A percentile compares a stretch with the other conserved stretches of the same genome.
Evolutionary conservation across 2,329 filamentous ascomycete genomes (phyloP).

Genomic region (Xylaria sp.): DNA sequence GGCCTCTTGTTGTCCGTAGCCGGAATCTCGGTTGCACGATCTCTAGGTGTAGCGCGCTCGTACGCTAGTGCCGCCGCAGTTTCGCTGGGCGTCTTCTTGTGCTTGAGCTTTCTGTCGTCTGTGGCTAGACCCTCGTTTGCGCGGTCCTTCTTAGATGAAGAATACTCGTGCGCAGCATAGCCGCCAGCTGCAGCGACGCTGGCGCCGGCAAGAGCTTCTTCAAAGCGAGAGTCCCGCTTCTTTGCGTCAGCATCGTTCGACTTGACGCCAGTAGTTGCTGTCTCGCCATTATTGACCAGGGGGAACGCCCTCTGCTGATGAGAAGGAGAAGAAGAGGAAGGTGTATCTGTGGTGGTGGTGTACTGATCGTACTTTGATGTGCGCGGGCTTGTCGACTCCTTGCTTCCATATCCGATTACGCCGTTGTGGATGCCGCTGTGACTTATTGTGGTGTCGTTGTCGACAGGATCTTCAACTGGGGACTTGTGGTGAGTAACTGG

Average conservation of each 20-base stretch:
- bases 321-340: neutral
- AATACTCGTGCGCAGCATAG: constrained; percentile 18
- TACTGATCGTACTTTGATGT: neutral
- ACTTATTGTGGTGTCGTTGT: neutral
- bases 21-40: neutral
- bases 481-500: neutral
- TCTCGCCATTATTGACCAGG: constrained; percentile 9
- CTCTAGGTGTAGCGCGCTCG: neutral
- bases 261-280: neutral
- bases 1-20: neutral
- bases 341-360: neutral
- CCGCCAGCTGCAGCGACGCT: constrained; percentile 25
- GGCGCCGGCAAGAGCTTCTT: constrained; percentile 37
- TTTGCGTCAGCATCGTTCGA: neutral
- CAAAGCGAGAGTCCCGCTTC: constrained; percentile 34
- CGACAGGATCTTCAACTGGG: neutral
- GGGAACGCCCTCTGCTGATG: constrained; percentile 39
- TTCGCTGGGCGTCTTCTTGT: constrained; percentile 7
- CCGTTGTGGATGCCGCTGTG: constrained; percentile 23
- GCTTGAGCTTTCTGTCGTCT: neutral
- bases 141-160: neutral
- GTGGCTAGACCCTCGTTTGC: neutral
- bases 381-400: constrained; percentile 26
- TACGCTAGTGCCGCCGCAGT: neutral
- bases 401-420: constrained; percentile 45